A percentile compares a stretch with the other conserved stretches of the same genome.
phyloP scores from a whole-genome alignment of 257 asterid species.

The Ilex aquifolium region DNA sequence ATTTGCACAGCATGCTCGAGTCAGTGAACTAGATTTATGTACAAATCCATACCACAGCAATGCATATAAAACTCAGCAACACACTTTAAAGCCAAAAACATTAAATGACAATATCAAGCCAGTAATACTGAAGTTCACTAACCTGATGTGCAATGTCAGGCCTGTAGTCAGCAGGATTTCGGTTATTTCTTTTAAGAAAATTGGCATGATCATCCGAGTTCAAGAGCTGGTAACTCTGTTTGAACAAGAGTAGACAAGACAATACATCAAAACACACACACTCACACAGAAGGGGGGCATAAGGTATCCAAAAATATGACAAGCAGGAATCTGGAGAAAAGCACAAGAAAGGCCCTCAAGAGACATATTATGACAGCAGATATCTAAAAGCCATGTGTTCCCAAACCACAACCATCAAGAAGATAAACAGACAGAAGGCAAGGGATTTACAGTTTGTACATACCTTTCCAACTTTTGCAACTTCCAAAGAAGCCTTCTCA shows the following conservation, averaged over 20 bases:
- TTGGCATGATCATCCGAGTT: slow-evolving; percentile 77
- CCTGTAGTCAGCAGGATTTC: slow-evolving; percentile 72
- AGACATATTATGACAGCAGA: not conserved
- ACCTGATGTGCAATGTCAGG: slow-evolving; percentile 94
- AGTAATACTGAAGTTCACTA: slow-evolving; percentile 1
- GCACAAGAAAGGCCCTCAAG: not conserved
- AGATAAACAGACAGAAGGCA: not conserved
- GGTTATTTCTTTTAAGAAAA: slow-evolving; percentile 45
- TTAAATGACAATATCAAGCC: not conserved
- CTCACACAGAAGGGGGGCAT: not conserved
- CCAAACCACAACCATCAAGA: not conserved
- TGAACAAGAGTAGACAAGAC: not conserved
- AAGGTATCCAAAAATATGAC: too few relatives aligned
- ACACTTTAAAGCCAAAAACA: not conserved
- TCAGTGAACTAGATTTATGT: not conserved
- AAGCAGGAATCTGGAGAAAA: too few relatives aligned
- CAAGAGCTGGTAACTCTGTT: slow-evolving; percentile 71
- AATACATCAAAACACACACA: not conserved
- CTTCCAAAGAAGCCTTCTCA: slow-evolving; percentile 82
- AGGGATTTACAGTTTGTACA: slow-evolving; percentile 1
- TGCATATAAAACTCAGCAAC: not conserved
- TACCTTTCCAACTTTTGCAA: slow-evolving; percentile 93
- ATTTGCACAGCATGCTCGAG: not conserved
- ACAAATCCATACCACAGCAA: not conserved
- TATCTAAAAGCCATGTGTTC: not conserved